Conservation (phyloP, 192 early-diverging fungal genomes). For the Radiomyces spectabilis region DNA sequence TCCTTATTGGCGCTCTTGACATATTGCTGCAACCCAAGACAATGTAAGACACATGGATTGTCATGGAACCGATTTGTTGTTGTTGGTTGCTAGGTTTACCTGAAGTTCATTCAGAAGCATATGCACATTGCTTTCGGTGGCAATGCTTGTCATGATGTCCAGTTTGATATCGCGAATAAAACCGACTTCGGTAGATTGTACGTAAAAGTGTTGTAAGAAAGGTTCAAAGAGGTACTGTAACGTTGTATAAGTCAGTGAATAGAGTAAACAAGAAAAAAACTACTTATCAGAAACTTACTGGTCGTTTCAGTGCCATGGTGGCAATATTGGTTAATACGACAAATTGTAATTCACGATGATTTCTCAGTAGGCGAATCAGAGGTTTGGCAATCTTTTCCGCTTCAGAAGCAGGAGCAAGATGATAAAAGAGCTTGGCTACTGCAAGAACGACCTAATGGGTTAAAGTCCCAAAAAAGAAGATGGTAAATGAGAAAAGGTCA, state of each 20-base stretch:
- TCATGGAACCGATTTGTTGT: not conserved
- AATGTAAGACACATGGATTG: not conserved
- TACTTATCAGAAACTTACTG: no score
- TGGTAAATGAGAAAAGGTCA: no score
- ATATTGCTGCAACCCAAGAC: constrained; percentile 45
- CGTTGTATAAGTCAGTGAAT: no score
- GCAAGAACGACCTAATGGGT: constrained; percentile 66
- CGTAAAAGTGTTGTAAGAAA: constrained; percentile 73
- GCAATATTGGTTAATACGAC: constrained; percentile 71
- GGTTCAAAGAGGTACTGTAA: constrained; percentile 57
- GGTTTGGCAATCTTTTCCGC: constrained; percentile 56
- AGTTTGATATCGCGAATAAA: constrained; percentile 80
- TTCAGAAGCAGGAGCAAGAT: constrained; percentile 52
- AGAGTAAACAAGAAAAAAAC: no score
- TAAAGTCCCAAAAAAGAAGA: no score
- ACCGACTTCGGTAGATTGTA: constrained; percentile 67
- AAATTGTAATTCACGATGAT: constrained; percentile 71
- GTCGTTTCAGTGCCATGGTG: constrained; percentile 60
- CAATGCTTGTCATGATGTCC: constrained; percentile 70
- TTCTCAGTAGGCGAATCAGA: constrained; percentile 67
- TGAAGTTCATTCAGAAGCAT: constrained; percentile 70
- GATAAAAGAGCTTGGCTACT: constrained; percentile 58
- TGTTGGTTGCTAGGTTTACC: constrained; percentile 22
- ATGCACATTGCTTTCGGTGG: constrained; percentile 56
- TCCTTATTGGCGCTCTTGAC: constrained; percentile 56